Evolutionary conservation across 495 filamentous ascomycete genomes (phyloP).

Genomic region (Penicillium verhagenii): DNA sequence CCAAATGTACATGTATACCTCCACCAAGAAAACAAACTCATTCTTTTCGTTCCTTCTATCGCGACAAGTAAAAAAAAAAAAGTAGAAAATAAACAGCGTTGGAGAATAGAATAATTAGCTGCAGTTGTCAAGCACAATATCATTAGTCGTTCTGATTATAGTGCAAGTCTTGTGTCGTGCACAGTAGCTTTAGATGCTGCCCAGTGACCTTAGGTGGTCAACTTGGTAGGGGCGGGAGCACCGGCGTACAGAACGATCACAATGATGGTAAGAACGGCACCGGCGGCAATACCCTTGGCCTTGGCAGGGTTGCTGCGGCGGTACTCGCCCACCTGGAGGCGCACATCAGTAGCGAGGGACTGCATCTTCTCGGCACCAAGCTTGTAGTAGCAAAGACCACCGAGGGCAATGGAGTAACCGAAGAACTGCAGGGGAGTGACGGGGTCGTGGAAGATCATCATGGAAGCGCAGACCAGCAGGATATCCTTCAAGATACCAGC

Average conservation of each 20-base stretch:
- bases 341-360: constrained; percentile 61
- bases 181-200: background rate
- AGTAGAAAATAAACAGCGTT: constrained; percentile 5
- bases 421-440: constrained; percentile 80
- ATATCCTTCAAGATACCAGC: constrained; percentile 97
- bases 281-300: constrained; percentile 65
- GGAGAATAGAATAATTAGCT: constrained; percentile 6
- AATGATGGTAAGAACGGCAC: constrained; percentile 51
- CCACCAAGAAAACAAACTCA: constrained; percentile 10
- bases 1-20: constrained; percentile 23
- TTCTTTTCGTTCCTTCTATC: constrained; percentile 13
- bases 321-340: constrained; percentile 44
- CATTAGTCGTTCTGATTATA: constrained; percentile 1
- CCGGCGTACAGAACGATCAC: constrained; percentile 56
- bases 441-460: constrained; percentile 80
- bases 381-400: constrained; percentile 90
- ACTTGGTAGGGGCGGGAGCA: constrained; percentile 13
- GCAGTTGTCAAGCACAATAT: constrained; percentile 5
- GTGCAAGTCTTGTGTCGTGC: background rate
- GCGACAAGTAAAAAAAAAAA: constrained; percentile 11
- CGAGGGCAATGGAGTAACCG: constrained; percentile 85
- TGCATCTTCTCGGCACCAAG: constrained; percentile 76
- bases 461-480: constrained; percentile 80
- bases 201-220: constrained; percentile 20
- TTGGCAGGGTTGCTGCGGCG: constrained; percentile 61